Conservation (phyloP, 1,284 basidiomycete species). For the Austroboletus olivaceoglutinosus region DNA sequence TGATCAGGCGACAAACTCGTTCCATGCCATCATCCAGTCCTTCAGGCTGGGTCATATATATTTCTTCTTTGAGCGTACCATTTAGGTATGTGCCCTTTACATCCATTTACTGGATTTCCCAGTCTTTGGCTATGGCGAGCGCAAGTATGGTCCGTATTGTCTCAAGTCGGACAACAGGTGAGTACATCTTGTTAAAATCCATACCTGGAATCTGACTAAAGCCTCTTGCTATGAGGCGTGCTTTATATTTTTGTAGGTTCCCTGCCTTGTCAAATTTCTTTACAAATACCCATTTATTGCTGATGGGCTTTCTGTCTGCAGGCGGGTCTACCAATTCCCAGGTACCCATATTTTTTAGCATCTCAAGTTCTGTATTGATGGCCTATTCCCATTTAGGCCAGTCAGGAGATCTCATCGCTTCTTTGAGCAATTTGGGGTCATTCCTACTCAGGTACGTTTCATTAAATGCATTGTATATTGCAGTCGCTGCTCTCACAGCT, state of each 20-base stretch:
- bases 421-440: neutral
- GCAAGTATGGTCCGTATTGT: neutral
- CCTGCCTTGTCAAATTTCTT: too few relatives aligned
- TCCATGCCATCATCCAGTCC: constrained; percentile 35
- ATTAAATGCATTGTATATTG: neutral
- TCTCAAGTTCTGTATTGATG: constrained; percentile 1
- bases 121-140: neutral
- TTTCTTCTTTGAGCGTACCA: constrained; percentile 36
- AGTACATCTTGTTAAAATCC: too few relatives aligned
- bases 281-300: too few relatives aligned
- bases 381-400: constrained; percentile 11
- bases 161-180: neutral
- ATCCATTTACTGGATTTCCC: constrained; percentile 24
- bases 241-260: too few relatives aligned
- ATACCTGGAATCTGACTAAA: too few relatives aligned
- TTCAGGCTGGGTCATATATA: constrained; percentile 39
- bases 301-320: too few relatives aligned
- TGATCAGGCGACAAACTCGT: constrained; percentile 19
- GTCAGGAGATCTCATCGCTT: neutral
- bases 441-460: neutral
- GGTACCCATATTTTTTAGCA: neutral
- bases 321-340: neutral
- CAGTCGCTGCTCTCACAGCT: too few relatives aligned
- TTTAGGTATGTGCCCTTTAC: constrained; percentile 40
- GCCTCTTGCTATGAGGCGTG: too few relatives aligned